Evolutionary conservation across 306 rosid species (phyloP), one percentile per base, ranked within the genome.

Genomic region (Phaseolus lunatus): DNA sequence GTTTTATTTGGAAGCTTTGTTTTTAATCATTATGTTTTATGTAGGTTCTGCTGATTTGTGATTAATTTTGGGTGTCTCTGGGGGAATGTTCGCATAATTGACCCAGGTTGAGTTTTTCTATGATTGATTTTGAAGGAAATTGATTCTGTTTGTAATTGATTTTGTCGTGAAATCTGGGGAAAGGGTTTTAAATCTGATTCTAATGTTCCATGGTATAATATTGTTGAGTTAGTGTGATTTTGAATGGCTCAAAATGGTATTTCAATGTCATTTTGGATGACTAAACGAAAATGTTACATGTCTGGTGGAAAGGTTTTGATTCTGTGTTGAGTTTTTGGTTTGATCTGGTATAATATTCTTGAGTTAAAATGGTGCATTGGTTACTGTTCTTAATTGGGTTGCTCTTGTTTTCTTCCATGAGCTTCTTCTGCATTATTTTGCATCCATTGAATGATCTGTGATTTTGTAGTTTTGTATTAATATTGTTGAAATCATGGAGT

Each of bases 321-420:
- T 61, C 44, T 49, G 52, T 53, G 13, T 14, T 0, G 33, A 8
- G 49, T 12, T 78, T 48, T 49, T 61, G 20, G 45, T 4, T 16
- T 4, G 31, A 24, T 58, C 43, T 61, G 66, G 33, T 59, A 50
- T 48, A 9, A 3, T 54, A 27, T 23, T 65, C 13, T 18, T 63
- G 58, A 26, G 10, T 35, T 24, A 18, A 20, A 58, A 12, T n/a
- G 49, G 13, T 67, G 68, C 35, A 31, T 8, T 19, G n/a, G 44
- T 45, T 54, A 29, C 71, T 48, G 39, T 45, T 80, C 58, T 44
- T 23, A 58, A 27, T 74, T 24, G 9, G 27, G 14, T 54, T 8
- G 27, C 45, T 74, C 22, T 45, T 58, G 24, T 12, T 31, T 5
- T 22, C 16, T 15, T 22, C 18, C 27, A 18, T 19, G 3, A 16